These are phyloP conservation scores for Stromatinia cepivora DNA, from an alignment of 2,329 filamentous ascomycete species.

Conservation along the genomic window DNA sequence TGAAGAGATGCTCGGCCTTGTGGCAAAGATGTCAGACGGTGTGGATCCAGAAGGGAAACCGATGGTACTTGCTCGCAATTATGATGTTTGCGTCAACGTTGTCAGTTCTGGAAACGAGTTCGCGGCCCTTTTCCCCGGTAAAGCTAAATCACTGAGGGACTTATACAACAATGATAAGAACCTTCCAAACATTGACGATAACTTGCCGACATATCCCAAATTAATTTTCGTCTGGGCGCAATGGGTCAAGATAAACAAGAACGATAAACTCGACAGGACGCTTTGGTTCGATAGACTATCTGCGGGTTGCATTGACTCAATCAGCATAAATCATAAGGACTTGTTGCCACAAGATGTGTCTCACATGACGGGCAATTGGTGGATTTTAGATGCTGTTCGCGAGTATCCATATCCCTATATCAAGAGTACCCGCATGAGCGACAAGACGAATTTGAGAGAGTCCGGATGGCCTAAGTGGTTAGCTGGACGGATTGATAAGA, in stretches of 20 bases:
- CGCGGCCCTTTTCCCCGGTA: conserved; percentile 43
- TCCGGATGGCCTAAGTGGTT: conserved; percentile 47
- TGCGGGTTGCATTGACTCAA: conserved; percentile 38
- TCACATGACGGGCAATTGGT: conserved; percentile 47
- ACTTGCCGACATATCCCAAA: conserved; percentile 41
- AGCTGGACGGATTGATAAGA: conserved; percentile 43
- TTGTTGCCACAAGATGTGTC: conserved; percentile 43
- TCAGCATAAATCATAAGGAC: conserved; percentile 41
- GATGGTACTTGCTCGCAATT: conserved; percentile 46
- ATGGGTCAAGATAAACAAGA: conserved; percentile 46
- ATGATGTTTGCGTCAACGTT: conserved; percentile 50
- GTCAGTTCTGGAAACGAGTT: conserved; percentile 45
- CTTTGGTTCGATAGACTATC: conserved; percentile 46
- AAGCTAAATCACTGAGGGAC: conserved; percentile 24
- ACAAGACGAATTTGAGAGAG: conserved; percentile 44
- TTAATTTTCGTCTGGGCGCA: conserved; percentile 51
- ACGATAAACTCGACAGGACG: conserved; percentile 42
- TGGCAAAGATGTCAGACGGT: conserved; percentile 50
- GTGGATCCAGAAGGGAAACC: conserved; percentile 27
- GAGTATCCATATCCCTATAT: conserved; percentile 52
- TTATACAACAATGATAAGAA: not conserved
- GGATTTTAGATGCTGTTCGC: conserved; percentile 46
- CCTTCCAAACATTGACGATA: not conserved
- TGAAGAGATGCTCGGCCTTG: conserved; percentile 43
- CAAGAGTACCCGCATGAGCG: conserved; percentile 49